Base-by-base conservation (phyloP, 2,329 filamentous ascomycete species). In the Colletotrichum sublineola region DNA sequence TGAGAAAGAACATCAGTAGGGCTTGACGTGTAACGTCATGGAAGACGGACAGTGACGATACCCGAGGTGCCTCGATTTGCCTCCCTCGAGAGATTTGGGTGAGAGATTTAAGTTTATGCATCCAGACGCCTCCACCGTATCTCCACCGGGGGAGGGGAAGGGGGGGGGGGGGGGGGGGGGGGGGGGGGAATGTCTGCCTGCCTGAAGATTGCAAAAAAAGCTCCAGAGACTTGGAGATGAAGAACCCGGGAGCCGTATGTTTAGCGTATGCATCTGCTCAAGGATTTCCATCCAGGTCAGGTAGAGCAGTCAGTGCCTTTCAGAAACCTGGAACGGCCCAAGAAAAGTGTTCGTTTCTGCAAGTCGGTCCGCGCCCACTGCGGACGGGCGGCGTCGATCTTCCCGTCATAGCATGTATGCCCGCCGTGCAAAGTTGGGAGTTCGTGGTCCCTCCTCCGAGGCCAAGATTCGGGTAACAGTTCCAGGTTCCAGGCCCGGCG, bases 71-170 rank as follows among this genome's bases (percentile, higher is more conserved):
- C 42, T 69, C 61, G 53, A 69, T 53, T 44, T 20, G 53, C 33
- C 33, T 40, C 55, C 44, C 57, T 44, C 1, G n/a, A 63, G 40
- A 24, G 42, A 56, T 63, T 62, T 67, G 56, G 66, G 69, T 69
- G 69, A 72, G 69, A 69, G 44, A 72, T 72, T 72, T 64, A 60
- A 61, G 53, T 64, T 72, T 69, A 63, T 69, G 66, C 69, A 61
- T 55, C 29, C 53, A 61, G 60, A n/a, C 38, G 15, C 69, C 66
- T 72, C 69, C 69, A 64, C 69, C 66, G 53, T 66, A 72, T 61
- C 69, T 72, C 69, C 69, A 72, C 69, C 44, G 33, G 53, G 60
- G 14, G 55, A 15, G 11, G 7, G 15, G 15, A 20, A 20, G 4
- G 11, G 11, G n/a, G 8, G n/a, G n/a, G n/a, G n/a, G n/a, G n/a